Percentiles rank a stretch among this genome's conserved stretches.
phyloP scores from a whole-genome alignment of 2,329 filamentous ascomycete genomes.

The Rosellinia necatrix region DNA sequence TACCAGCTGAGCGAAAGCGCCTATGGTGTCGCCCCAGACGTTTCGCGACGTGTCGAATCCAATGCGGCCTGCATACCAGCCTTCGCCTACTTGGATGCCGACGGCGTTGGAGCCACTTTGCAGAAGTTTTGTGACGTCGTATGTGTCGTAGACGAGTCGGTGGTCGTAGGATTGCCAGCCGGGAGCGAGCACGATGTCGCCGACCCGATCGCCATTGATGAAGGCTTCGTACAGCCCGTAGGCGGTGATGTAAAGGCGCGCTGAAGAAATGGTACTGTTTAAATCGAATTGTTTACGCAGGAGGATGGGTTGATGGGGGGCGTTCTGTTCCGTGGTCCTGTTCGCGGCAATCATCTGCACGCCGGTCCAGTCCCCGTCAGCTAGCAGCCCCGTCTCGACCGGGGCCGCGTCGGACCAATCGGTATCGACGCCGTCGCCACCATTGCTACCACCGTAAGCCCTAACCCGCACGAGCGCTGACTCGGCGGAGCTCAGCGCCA shows the following conservation, averaged over 20 bases:
- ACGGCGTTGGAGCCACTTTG: slow-evolving; percentile 46
- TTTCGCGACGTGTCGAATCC: slow-evolving; percentile 38
- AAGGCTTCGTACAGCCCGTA: slow-evolving; percentile 52
- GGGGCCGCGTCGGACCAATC: slow-evolving; percentile 40
- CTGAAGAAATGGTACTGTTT: slow-evolving; percentile 35
- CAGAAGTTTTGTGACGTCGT: slow-evolving; percentile 53
- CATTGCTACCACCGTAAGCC: slow-evolving; percentile 37
- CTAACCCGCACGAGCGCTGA: slow-evolving; percentile 42
- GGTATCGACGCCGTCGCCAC: slow-evolving; percentile 30
- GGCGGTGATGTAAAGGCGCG: slow-evolving; percentile 53
- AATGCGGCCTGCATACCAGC: slow-evolving; percentile 54
- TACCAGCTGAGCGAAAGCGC: slow-evolving; percentile 38
- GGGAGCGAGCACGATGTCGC: slow-evolving; percentile 50
- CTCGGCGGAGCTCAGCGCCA: slow-evolving; percentile 40
- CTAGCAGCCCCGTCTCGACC: slow-evolving; percentile 45
- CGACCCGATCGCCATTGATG: slow-evolving; percentile 52
- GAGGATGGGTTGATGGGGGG: slow-evolving; percentile 38
- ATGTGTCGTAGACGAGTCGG: slow-evolving; percentile 57
- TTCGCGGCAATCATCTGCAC: slow-evolving; percentile 41
- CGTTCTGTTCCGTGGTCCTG: slow-evolving; percentile 34
- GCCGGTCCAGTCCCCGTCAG: slow-evolving; percentile 39
- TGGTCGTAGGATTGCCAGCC: slow-evolving; percentile 58
- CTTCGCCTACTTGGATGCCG: slow-evolving; percentile 53
- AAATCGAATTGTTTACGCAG: slow-evolving; percentile 44
- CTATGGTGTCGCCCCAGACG: slow-evolving; percentile 41